A percentile compares a stretch with the other conserved stretches of the same genome.
Evolutionary conservation across 345 rosid genomes (phyloP).

Genomic region (Mangifera indica): DNA sequence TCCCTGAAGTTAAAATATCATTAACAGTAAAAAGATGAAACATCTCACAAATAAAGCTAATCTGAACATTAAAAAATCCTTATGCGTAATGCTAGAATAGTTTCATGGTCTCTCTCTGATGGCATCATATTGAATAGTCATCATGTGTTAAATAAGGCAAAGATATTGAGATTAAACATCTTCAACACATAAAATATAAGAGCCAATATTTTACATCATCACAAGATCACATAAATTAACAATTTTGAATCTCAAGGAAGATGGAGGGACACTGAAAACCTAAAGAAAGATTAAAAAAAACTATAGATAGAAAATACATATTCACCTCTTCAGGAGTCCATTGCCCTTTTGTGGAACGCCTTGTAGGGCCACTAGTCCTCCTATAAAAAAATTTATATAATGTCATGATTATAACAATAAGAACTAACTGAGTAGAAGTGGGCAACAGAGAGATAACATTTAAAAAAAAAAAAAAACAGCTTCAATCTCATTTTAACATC

Average conservation of each 20-base stretch:
- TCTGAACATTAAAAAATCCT: neutral
- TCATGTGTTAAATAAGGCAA: neutral
- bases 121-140: neutral
- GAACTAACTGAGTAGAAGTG: neutral
- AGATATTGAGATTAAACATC: neutral
- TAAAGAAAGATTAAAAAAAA: slow-evolving; percentile 11
- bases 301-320: slow-evolving; percentile 4
- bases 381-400: slow-evolving; percentile 33
- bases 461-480: neutral
- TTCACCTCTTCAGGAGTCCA: slow-evolving; percentile 98
- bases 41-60: neutral
- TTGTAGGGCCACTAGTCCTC: slow-evolving; percentile 94
- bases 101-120: neutral
- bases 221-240: neutral
- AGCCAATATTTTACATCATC: neutral
- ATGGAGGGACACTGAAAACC: slow-evolving; percentile 8
- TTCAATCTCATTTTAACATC: neutral
- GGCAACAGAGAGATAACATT: slow-evolving; percentile 5
- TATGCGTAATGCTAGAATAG: neutral
- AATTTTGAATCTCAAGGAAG: neutral
- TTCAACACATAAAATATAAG: neutral
- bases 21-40: neutral
- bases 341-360: slow-evolving; percentile 97
- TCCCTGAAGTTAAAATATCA: neutral
- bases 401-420: slow-evolving; percentile 1